Evolutionary conservation across 2,329 filamentous ascomycete genomes (phyloP), one percentile per base, ranked within the genome.

Genomic region (Ilyonectria mors-panacis): DNA sequence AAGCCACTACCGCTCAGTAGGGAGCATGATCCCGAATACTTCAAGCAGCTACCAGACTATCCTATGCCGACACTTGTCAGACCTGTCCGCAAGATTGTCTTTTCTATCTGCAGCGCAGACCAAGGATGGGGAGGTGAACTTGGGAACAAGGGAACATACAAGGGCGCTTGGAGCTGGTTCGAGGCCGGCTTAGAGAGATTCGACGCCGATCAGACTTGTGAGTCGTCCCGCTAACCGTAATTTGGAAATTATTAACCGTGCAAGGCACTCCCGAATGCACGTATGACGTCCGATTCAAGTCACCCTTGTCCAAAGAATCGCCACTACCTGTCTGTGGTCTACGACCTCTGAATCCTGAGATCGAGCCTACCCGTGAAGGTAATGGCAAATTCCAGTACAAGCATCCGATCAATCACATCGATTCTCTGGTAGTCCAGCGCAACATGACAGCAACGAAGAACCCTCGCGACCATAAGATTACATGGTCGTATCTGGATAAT

Each of bases 11-110:
- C 77, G 0, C 61, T 79, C 1, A 44, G 59, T 5, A 71, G 65
- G 7, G 78, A 79, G 50, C 73, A 76, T 23, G 74, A 79, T 12
- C 53, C 72, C 8, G 33, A 48, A 1, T 79, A 74, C 61, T 83
- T 82, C 61, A 68, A 73, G 1, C 73, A 70, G 55, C 58, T 85
- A 39, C 78, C 81, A 51, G 77, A 80, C 8, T 82, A 83, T 7
- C 81, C 82, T 1, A 77, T 80, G 0, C 81, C 84, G 0, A 75
- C 75, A 1, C 75, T 88, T 1, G 75, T 82, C 3, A 78, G 83
- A 58, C 88, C 89, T 0, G 88, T 87, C 57, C 85, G 88, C 39
- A 91, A 89, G 77, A 83, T 92, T 21, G 85, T 90, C 23, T 92
- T 92, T 76, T 87, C 84, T 6, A 83, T 90, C 45, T 78, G 77